phyloP scores from a whole-genome alignment of 441 rosid species.

The Populus hybrid region DNA sequence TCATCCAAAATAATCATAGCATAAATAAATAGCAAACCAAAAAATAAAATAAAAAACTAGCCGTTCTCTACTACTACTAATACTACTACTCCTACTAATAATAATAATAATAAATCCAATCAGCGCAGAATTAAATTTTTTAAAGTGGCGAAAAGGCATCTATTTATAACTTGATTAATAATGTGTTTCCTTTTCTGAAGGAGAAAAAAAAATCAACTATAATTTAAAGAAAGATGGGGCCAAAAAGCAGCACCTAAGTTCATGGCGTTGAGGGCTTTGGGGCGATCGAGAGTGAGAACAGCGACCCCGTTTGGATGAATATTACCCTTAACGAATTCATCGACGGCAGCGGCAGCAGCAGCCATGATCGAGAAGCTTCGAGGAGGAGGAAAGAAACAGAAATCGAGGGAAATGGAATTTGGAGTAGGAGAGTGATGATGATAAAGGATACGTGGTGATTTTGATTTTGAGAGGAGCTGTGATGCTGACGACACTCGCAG shows the following conservation, averaged over 20 bases:
- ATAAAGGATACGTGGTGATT: conserved; percentile 4
- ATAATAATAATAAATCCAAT: background rate
- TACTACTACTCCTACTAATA: too few species aligned
- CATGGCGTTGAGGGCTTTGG: conserved; percentile 96
- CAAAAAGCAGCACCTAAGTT: conserved; percentile 46
- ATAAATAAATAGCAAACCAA: background rate
- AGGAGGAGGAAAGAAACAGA: background rate
- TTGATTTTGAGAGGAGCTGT: conserved; percentile 31
- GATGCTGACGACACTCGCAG: conserved; percentile 17
- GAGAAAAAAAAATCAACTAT: background rate
- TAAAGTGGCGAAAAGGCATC: background rate
- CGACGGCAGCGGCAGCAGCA: conserved; percentile 43
- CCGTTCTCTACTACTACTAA: background rate
- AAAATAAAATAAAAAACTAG: background rate
- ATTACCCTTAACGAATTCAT: conserved; percentile 64
- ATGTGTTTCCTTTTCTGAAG: too few species aligned
- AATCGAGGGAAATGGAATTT: background rate
- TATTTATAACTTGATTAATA: background rate
- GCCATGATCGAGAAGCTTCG: conserved; percentile 56
- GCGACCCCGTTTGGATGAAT: conserved; percentile 81
- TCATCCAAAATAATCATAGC: background rate
- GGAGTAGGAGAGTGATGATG: background rate
- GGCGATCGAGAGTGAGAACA: conserved; percentile 83
- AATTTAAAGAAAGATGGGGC: background rate
- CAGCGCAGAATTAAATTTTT: background rate